phyloP scores from a whole-genome alignment of 345 rosid genomes.

The Eutrema heterophyllum region DNA sequence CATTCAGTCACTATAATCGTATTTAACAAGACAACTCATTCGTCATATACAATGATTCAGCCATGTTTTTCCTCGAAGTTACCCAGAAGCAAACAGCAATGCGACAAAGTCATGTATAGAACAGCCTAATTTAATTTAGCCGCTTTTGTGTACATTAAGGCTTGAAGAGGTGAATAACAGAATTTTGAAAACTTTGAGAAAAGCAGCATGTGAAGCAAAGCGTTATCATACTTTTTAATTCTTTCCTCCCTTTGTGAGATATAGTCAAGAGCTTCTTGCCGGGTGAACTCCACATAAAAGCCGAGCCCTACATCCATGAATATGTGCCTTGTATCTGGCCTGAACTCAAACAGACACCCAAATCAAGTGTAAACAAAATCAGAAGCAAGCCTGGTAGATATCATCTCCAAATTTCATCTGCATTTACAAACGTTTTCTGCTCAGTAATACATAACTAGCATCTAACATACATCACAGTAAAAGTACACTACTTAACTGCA shows the following conservation, averaged over 20 bases:
- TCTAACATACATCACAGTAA: slow-evolving; percentile 3
- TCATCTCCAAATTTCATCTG: not conserved
- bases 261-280: slow-evolving; percentile 71
- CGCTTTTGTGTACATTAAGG: not conserved
- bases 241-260: slow-evolving; percentile 59
- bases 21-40: not conserved
- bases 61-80: not conserved
- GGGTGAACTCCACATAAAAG: slow-evolving; percentile 77
- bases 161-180: not conserved
- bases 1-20: not conserved
- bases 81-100: not conserved
- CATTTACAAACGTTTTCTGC: not conserved
- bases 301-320: slow-evolving; percentile 77
- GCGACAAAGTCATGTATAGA: not conserved
- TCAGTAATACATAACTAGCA: not conserved
- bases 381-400: not conserved
- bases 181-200: not conserved
- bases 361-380: not conserved
- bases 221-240: slow-evolving; percentile 42
- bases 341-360: slow-evolving; percentile 28
- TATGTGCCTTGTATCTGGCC: slow-evolving; percentile 63
- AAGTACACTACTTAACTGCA: not conserved
- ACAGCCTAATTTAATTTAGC: not conserved
- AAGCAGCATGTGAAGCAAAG: slow-evolving; percentile 1
- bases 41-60: not conserved